Evolutionary conservation across 768 basidiomycete genomes (phyloP), one percentile per base, ranked within the genome.

Genomic region (Mycena rebaudengoi): DNA sequence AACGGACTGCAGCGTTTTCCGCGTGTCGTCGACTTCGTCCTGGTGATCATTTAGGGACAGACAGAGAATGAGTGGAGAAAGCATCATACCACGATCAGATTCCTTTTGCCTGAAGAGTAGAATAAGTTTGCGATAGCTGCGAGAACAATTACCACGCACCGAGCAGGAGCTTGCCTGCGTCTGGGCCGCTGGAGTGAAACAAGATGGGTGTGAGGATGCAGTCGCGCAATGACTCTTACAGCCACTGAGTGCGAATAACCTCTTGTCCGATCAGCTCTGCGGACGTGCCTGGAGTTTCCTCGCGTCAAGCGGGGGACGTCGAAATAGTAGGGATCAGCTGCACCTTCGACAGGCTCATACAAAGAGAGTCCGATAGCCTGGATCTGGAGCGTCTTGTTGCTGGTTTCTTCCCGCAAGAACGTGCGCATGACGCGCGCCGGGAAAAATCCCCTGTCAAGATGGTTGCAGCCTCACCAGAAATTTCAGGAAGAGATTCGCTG

Each of bases 361-460:
- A 99, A 83, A 6, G 95, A 96, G 30, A 99, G 86, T 2, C 98
- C 96, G 67, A 99, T 98, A 5, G 98, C 97, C 75, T 96, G 94
- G 67, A 98, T 98, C 46, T 94, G 92, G 52, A 99, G 88, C 59
- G 92, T 90, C 69, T 86, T 88, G 70, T 92, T 90, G 28, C 83
- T 84, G 2, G 86, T 82, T 18, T 85, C 76, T 72, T 88, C 85
- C 72, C 91, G 91, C 65, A 96, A 81, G 80, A 95, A 96, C 0
- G 96, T 96, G 51, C 95, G 88, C 86, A 97, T 85, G 43, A 98
- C 92, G 44, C 96, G 90, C 21, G 96, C 96, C 50, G 96, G 96
- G 79, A 98, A 96, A 80, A 97, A 98, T 28, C 97, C 96, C 43
- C 95, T 94, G 75, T 51, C 62, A 60, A 49, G 49, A 28, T 46